Conservation (phyloP, 306 rosid species). For the Delonix regia region DNA sequence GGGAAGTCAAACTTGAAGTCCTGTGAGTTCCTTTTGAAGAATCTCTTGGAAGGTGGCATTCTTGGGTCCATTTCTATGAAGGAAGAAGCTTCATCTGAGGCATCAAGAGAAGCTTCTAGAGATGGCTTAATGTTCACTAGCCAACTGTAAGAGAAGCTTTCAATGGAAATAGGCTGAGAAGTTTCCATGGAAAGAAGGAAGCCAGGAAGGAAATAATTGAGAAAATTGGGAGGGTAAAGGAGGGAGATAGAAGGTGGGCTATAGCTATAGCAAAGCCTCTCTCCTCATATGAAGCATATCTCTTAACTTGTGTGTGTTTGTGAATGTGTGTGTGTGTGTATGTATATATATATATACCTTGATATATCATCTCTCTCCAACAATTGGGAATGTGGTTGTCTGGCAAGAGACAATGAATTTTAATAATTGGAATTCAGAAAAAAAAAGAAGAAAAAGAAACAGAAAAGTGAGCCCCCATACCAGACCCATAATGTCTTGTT, state of each 20-base stretch:
- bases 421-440: conserved; percentile 59
- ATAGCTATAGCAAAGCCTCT: neutral
- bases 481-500: conserved; percentile 66
- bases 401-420: conserved; percentile 71
- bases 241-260: neutral
- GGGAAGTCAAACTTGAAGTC: conserved; percentile 92
- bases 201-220: conserved; percentile 3
- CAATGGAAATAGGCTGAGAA: conserved; percentile 85
- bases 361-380: conserved; percentile 64
- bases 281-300: conserved; percentile 43
- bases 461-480: conserved; percentile 68
- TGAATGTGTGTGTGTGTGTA: neutral
- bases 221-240: conserved; percentile 26
- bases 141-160: conserved; percentile 96
- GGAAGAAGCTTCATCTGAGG: conserved; percentile 71
- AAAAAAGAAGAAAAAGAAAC: conserved; percentile 45
- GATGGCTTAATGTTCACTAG: conserved; percentile 88
- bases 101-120: conserved; percentile 68
- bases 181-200: conserved; percentile 67
- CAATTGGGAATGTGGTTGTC: conserved; percentile 76
- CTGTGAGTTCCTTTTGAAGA: conserved; percentile 63
- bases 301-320: neutral
- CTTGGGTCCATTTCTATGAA: conserved; percentile 99
- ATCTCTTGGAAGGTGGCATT: conserved; percentile 88
- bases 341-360: conserved; percentile 36